Evolutionary conservation across 371 early-diverging fungal genomes (phyloP).

Genomic region (Umbelopsis sp.): DNA sequence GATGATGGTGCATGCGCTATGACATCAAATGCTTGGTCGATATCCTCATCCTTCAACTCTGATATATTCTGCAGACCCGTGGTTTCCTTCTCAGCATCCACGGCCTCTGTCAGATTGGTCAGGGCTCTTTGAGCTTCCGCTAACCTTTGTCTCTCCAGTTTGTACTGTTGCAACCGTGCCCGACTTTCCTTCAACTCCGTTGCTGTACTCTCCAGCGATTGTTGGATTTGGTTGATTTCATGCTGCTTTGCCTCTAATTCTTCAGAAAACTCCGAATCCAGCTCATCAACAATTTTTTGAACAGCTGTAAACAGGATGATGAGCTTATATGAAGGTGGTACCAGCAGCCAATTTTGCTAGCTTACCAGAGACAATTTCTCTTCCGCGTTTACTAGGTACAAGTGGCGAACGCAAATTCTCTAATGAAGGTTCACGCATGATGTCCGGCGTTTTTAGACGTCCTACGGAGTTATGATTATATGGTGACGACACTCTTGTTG

Average conservation of each 20-base stretch:
- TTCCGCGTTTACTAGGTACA: constrained; percentile 49
- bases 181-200: constrained; percentile 59
- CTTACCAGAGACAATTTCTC: constrained; percentile 62
- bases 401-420: constrained; percentile 15
- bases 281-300: constrained; percentile 70
- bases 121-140: constrained; percentile 63
- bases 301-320: constrained; percentile 47
- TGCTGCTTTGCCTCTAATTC: constrained; percentile 65
- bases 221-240: constrained; percentile 62
- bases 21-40: constrained; percentile 28
- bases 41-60: constrained; percentile 29
- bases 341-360: too few relatives aligned
- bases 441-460: not conserved
- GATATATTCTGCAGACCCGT: constrained; percentile 24
- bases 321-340: not conserved
- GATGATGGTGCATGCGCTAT: not conserved
- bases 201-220: constrained; percentile 70
- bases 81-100: constrained; percentile 37
- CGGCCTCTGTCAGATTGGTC: constrained; percentile 48
- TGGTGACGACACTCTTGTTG: not conserved
- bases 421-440: constrained; percentile 6
- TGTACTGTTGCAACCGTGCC: constrained; percentile 39
- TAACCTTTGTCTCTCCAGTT: constrained; percentile 26
- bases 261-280: constrained; percentile 67
- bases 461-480: not conserved